Base-by-base conservation (phyloP, 306 rosid genomes). In the Chamaecrista fasciculata region DNA sequence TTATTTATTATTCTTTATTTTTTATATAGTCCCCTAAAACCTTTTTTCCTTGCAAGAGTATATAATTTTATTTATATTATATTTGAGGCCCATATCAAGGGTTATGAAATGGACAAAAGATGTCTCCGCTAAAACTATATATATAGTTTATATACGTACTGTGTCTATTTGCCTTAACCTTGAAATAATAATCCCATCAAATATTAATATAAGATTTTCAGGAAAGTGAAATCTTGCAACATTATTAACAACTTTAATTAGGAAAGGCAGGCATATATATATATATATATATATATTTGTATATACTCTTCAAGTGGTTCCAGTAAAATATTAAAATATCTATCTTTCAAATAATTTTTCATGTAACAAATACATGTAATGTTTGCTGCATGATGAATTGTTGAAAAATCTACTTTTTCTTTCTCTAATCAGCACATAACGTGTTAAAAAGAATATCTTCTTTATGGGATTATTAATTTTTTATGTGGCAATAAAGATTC, bases 181-280 rank as follows among this genome's bases (percentile, higher is more conserved):
- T 11, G 42, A 36, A n/a, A n/a, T n/a, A n/a, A n/a, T n/a, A n/a
- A 43, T 19, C 44, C 66, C 66, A 60, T 70, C 64, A 40, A 49
- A 47, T 48, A 42, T 58, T 23, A n/a, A n/a, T n/a, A 39, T 20
- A 46, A 9, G 36, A 21, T n/a, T 9, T 37, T 11, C 12, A 7
- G 39, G 3, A 47, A 69, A 64, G 85, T 86, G 79, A 72, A 69
- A 70, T 60, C 66, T 33, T 9, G 49, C 47, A 34, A 73, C 69
- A 74, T 62, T 36, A 53, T 11, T 55, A 56, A 50, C 70, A 51
- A 62, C 46, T 46, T 20, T 31, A 18, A n/a, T n/a, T n/a, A n/a
- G n/a, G n/a, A n/a, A n/a, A n/a, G n/a, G n/a, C n/a, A n/a, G n/a
- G n/a, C n/a, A n/a, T n/a, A n/a, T n/a, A n/a, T n/a, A n/a, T n/a